Base-by-base conservation (phyloP, 1,284 basidiomycete genomes). In the Paramarasmius palmivorus region DNA sequence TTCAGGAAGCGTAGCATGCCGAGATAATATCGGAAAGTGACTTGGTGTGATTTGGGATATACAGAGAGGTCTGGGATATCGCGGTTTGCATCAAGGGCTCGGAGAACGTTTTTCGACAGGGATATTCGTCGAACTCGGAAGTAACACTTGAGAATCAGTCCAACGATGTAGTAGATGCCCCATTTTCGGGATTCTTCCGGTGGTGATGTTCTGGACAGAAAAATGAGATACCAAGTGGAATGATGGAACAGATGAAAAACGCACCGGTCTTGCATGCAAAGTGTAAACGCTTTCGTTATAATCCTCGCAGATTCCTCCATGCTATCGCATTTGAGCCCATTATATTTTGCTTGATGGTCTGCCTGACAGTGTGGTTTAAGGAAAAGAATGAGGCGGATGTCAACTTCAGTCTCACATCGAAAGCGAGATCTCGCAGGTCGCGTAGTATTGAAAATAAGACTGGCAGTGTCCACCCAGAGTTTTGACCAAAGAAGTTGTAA, bases 91-190 rank as follows among this genome's bases (percentile, higher is more conserved):
- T 88, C 80, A 26, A 98, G 84, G 1, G 94, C 95, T 48, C 95
- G 82, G 29, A 98, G 77, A 52, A 99, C 90, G 66, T 95, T 98
- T 68, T 93, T 93, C 49, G 94, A 90, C 14, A 98, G 76, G 5
- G 93, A 90, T 67, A 97, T 93, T 55, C 91, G 86, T 70, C 92
- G 91, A 44, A 88, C 94, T 64, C 88, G 86, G 77, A 98, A 98
- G 73, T 99, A 99, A 48, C 88, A 92, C 68, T 98, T 97, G 70
- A 99, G 78, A 36, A 95, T 86, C 56, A 97, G 75, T 6, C 90
- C 90, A 1, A 95, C 95, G n/a, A 97, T 83, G 63, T 95, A 93
- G 72, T 98, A 99, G 0, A 95, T 85, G 2, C 95, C 96, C 86
- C 88, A 94, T 71, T 94, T 93, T 50, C 93, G 78, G n/a, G 92